These are phyloP conservation scores for Erodium chrysanthum DNA, from an alignment of 441 rosid genomes.

Conservation along the genomic window DNA sequence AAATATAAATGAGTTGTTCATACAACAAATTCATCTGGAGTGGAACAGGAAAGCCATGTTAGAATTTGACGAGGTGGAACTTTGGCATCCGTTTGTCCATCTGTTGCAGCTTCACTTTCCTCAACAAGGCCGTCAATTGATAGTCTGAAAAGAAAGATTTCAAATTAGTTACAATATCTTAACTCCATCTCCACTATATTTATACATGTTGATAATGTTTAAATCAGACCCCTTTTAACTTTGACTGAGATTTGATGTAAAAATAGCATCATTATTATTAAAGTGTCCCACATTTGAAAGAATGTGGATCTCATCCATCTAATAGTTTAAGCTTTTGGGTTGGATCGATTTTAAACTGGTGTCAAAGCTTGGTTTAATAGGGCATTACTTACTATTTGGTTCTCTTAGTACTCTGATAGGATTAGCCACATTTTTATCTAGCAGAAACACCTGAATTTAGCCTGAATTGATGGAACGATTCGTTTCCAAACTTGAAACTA, in stretches of 20 bases:
- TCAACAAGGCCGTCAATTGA: conserved; percentile 74
- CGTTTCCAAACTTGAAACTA: not conserved
- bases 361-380: not conserved
- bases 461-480: not conserved
- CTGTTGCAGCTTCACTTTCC: conserved; percentile 40
- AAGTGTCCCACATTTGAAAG: too few relatives aligned
- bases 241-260: not conserved
- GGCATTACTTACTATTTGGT: too few relatives aligned
- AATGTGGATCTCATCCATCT: too few relatives aligned
- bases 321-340: too few relatives aligned
- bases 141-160: conserved; percentile 39
- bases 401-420: conserved; percentile 2
- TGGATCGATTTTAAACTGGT: too few relatives aligned
- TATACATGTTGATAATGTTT: not conserved
- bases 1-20: conserved; percentile 19
- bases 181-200: conserved; percentile 9
- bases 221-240: not conserved
- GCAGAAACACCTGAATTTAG: not conserved
- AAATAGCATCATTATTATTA: not conserved
- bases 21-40: conserved; percentile 94
- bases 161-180: conserved; percentile 2
- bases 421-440: not conserved
- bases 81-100: conserved; percentile 21
- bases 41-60: conserved; percentile 74
- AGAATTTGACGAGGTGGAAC: conserved; percentile 50